A percentile compares a stretch with the other conserved stretches of the same genome.
Evolutionary conservation across 2,329 filamentous ascomycete species (phyloP).

Genomic region (Cordyceps militaris): DNA sequence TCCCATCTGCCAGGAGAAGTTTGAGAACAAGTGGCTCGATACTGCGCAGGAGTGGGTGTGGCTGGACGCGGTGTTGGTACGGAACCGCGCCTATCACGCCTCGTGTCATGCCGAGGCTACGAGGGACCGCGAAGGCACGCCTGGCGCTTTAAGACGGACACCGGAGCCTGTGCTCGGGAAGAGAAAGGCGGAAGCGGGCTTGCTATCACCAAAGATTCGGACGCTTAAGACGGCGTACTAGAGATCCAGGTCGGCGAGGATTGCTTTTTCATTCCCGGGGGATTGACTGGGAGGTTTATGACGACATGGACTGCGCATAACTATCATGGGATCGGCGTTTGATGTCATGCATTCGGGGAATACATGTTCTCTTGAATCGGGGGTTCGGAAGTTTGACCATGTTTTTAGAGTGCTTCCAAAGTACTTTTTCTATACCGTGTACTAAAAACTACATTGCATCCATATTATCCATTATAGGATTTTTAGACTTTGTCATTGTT

Average conservation of each 20-base stretch:
- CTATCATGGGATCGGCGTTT: conserved; percentile 6
- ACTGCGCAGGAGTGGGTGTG: conserved; percentile 96
- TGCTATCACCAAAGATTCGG: conserved; percentile 31
- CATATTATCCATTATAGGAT: too few species aligned
- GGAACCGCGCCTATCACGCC: conserved; percentile 77
- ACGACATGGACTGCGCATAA: neutral
- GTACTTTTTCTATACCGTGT: too few species aligned
- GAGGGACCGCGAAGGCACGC: conserved; percentile 49
- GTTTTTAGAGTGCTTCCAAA: too few species aligned
- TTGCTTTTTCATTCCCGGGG: neutral
- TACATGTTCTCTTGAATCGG: neutral
- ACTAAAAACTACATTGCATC: too few species aligned
- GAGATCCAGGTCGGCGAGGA: too few species aligned
- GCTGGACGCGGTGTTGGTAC: conserved; percentile 77
- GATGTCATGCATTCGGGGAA: neutral
- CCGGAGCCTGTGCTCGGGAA: conserved; percentile 65
- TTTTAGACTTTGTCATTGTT: too few species aligned
- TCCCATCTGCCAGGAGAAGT: conserved; percentile 92
- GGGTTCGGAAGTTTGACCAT: too few species aligned
- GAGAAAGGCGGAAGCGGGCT: conserved; percentile 62
- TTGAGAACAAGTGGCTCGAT: conserved; percentile 86
- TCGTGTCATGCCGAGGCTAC: conserved; percentile 82
- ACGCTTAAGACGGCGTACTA: conserved; percentile 10
- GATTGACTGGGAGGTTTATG: neutral
- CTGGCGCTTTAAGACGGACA: conserved; percentile 36